Base-by-base conservation (phyloP, 805 yeast genomes). In the Nakazawaea holstii region DNA sequence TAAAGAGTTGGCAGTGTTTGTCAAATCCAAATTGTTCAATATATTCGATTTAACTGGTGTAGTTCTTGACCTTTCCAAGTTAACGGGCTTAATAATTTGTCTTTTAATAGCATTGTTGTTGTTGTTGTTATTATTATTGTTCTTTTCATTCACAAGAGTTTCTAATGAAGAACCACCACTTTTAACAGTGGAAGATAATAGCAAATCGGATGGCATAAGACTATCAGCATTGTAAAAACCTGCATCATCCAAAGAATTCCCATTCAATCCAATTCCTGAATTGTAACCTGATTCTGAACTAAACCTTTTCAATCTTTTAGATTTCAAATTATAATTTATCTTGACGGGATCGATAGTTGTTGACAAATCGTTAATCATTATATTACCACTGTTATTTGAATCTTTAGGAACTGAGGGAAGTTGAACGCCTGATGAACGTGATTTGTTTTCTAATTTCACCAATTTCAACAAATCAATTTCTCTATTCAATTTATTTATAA, bases 401-500 rank as follows among this genome's bases (percentile, higher is more conserved):
- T 38, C 41, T 27, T 26, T 15, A 10, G 41, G 31, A 20, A 38
- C 31, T n/a, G 31, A 27, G 7, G 31, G 15, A 11, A 26, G 14
- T 11, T 10, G 6, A 20, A 26, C 8, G 14, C 44, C 37, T 8
- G 70, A 68, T 51, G 72, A 76, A 39, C 56, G n/a, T n/a, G n/a
- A 11, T 24, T 46, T 46, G 14, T 35, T 46, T 20, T 58, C 61
- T 30, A 45, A 47, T 42, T 57, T 61, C 24, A 53, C 51, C 41
- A 62, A 35, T 44, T 58, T 57, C 46, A 67, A 51, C 35, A 55
- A 55, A 32, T 58, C 66, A 35, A 72, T 70, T 52, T 72, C 77
- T 43, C 58, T 55, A 50, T 69, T 69, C 27, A 72, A 53, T 50
- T 71, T 69, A 2, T 59, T 59, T 7, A 72, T 59, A 3, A 72